Evolutionary conservation across 371 early-diverging fungal genomes (phyloP).

Genomic region (Chytridium lagenaria): DNA sequence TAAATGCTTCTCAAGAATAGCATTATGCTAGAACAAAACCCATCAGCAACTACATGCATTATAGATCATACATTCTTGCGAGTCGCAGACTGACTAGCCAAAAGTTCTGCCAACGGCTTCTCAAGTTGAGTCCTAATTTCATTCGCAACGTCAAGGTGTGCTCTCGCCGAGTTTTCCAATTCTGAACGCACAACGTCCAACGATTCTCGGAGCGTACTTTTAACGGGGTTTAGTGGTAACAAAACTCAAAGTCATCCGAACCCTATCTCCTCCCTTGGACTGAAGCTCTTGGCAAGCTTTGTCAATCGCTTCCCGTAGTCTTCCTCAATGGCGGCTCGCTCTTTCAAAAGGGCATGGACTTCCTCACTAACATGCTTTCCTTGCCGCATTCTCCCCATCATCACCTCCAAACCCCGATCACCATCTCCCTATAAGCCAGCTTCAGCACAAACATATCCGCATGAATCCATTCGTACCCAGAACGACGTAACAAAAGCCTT

Average conservation of each 20-base stretch:
- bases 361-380: constrained; percentile 87
- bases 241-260: constrained; percentile 30
- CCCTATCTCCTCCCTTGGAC: constrained; percentile 90
- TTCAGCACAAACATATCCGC: neutral
- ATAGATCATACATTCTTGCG: constrained; percentile 62
- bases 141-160: constrained; percentile 77
- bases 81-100: constrained; percentile 77
- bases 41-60: neutral
- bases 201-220: constrained; percentile 68
- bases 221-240: neutral
- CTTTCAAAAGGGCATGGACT: constrained; percentile 59
- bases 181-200: constrained; percentile 77
- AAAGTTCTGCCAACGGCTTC: constrained; percentile 74
- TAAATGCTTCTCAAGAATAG: constrained; percentile 58
- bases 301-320: constrained; percentile 54
- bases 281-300: constrained; percentile 66
- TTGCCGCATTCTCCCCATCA: constrained; percentile 79
- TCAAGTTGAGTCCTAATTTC: constrained; percentile 82
- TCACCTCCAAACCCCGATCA: constrained; percentile 83
- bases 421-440: constrained; percentile 72
- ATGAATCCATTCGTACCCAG: constrained; percentile 33
- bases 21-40: constrained; percentile 50
- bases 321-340: constrained; percentile 55
- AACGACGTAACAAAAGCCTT: constrained; percentile 37
- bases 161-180: constrained; percentile 76